Evolutionary conservation across 768 basidiomycete species (phyloP), one percentile per base, ranked within the genome.

Genomic region (Hypsizygus marmoreus): DNA sequence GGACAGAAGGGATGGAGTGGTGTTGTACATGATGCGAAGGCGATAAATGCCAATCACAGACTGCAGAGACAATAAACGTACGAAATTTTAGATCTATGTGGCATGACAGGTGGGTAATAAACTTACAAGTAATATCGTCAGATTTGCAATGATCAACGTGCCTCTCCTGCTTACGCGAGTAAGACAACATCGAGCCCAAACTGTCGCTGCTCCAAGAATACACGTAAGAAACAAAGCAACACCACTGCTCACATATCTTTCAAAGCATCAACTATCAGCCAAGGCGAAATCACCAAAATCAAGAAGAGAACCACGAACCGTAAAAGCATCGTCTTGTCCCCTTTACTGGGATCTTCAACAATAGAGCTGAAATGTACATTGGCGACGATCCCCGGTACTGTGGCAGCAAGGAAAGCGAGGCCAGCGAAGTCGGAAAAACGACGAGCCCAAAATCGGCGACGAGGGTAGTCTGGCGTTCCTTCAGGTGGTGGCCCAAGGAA

Each of bases 41-140:
- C 74, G 72, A 57, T 75, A 77, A 13, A 70, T 55, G 0, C 65
- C 60, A 33, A 71, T 59, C 17, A 64, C 55, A 26, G 53, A 45
- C 71, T 72, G 28, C 10, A 17, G 3, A 11, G 6, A 8, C 16
- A 16, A n/a, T 17, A 17, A 3, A 34, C 12, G 33, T 12, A 34
- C n/a, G 33, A 34, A 17, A 20, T 34, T n/a, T n/a, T n/a, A n/a
- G n/a, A n/a, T n/a, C n/a, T n/a, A n/a, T n/a, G n/a, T n/a, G n/a
- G n/a, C n/a, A n/a, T 4, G 4, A 31, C n/a, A 14, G 20, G n/a
- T 5, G n/a, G 24, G 11, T 10, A 3, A 40, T 54, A 45, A 34
- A 63, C 65, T 50, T 62, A 47, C 29, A 64, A 58, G 6, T 49
- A 49, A 35, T 47, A 51, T 37, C 60, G 42, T 9, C 50, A 26